Conservation (phyloP, 208 protist species). For the Trypanosomatidae sp. region DNA sequence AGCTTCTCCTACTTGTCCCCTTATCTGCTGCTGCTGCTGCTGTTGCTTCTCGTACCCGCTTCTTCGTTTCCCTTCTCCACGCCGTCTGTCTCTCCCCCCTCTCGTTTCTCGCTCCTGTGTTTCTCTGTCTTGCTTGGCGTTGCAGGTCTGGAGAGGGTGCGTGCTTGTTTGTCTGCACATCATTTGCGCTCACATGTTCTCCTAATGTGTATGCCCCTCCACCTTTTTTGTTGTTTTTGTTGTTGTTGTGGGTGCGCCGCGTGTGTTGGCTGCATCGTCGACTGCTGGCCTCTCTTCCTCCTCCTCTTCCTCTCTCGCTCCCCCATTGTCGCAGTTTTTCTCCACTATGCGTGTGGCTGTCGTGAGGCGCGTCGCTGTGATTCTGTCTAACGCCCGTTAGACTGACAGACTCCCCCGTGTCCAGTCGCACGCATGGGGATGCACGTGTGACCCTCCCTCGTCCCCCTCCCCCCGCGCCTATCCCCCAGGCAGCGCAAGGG, state of each 20-base stretch:
- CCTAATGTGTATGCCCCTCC: neutral
- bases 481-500: too few species aligned
- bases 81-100: neutral
- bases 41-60: neutral
- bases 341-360: neutral
- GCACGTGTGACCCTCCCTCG: too few species aligned
- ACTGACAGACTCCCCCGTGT: neutral
- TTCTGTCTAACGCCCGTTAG: neutral
- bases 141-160: neutral
- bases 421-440: neutral
- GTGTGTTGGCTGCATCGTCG: neutral
- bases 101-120: neutral
- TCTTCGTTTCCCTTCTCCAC: neutral
- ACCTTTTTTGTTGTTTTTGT: slow-evolving; percentile 5
- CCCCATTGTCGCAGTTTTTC: neutral
- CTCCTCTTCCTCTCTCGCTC: neutral
- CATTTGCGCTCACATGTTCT: neutral
- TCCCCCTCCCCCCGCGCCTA: too few species aligned
- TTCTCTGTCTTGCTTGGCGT: neutral
- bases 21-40: neutral
- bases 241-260: neutral
- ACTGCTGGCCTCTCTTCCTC: neutral
- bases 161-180: neutral
- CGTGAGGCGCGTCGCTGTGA: neutral
- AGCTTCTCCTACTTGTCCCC: neutral